A percentile compares a stretch with the other conserved stretches of the same genome.
phyloP scores from a whole-genome alignment of 192 early-diverging fungal genomes.

The Linnemannia exigua region DNA sequence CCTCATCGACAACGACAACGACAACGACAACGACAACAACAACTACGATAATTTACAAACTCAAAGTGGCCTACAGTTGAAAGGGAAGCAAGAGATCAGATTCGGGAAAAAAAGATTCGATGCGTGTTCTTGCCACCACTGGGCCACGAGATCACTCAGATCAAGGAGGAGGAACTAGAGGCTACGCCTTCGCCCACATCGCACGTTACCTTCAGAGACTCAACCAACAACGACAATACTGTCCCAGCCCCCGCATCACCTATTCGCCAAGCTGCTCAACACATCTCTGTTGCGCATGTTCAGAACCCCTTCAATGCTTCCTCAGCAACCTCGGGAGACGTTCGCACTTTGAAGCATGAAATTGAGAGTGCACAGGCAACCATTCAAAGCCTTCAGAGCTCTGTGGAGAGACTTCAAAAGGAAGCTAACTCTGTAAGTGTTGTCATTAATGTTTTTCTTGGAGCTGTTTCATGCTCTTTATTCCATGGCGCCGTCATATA shows the following conservation, averaged over 20 bases:
- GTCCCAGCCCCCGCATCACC: conserved; percentile 26
- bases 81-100: conserved; percentile 68
- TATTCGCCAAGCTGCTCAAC: background rate
- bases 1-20: background rate
- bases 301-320: conserved; percentile 36
- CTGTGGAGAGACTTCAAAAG: conserved; percentile 32
- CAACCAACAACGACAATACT: conserved; percentile 12
- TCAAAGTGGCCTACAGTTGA: conserved; percentile 76
- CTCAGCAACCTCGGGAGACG: conserved; percentile 19
- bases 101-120: conserved; percentile 79
- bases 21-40: background rate
- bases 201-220: conserved; percentile 27
- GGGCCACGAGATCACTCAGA: conserved; percentile 30
- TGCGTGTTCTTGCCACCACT: conserved; percentile 68
- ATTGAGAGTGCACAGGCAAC: conserved; percentile 58
- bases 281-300: conserved; percentile 42
- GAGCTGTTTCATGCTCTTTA: background rate
- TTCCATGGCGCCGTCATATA: background rate
- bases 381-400: conserved; percentile 53
- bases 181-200: conserved; percentile 23
- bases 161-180: conserved; percentile 38
- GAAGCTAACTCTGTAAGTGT: conserved; percentile 55
- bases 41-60: background rate
- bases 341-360: conserved; percentile 25
- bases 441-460: conserved; percentile 31